phyloP scores from a whole-genome alignment of 768 basidiomycete genomes.

The Dentipellis sp. region DNA sequence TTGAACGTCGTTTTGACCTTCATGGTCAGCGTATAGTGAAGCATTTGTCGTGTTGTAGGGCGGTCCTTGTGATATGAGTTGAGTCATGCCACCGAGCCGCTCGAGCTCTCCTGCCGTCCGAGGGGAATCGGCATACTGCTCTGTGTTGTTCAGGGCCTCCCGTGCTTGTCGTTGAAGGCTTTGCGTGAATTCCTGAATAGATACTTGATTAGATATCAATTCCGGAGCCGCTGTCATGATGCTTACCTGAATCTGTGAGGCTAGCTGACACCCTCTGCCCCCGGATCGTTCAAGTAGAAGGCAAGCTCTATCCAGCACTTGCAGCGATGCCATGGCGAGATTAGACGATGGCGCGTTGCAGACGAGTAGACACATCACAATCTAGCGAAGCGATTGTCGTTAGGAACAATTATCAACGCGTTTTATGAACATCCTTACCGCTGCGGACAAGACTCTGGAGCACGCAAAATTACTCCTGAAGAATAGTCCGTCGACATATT shows the following conservation, averaged over 20 bases:
- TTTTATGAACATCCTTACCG: conserved; percentile 31
- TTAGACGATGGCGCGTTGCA: conserved; percentile 28
- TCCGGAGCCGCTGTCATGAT: neutral
- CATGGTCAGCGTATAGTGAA: too few relatives aligned
- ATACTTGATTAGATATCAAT: neutral
- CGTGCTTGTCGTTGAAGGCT: conserved; percentile 23
- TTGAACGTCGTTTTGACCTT: too few relatives aligned
- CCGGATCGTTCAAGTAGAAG: conserved; percentile 22
- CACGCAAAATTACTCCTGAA: conserved; percentile 45
- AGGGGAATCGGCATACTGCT: conserved; percentile 5
- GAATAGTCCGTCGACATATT: conserved; percentile 27
- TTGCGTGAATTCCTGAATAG: conserved; percentile 19
- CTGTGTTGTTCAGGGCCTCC: conserved; percentile 18
- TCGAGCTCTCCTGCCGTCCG: conserved; percentile 21
- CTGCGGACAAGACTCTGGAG: conserved; percentile 58
- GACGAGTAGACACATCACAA: conserved; percentile 29
- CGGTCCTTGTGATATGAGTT: neutral
- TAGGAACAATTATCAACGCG: neutral
- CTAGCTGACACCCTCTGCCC: conserved; percentile 16
- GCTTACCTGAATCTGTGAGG: conserved; percentile 15
- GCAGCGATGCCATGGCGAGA: conserved; percentile 26
- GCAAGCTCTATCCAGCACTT: conserved; percentile 24
- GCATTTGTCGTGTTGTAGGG: neutral
- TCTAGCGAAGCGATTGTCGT: conserved; percentile 24
- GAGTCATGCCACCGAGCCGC: conserved; percentile 24